Conservation (phyloP, 805 yeast species). For the Nematodospora valgi region DNA sequence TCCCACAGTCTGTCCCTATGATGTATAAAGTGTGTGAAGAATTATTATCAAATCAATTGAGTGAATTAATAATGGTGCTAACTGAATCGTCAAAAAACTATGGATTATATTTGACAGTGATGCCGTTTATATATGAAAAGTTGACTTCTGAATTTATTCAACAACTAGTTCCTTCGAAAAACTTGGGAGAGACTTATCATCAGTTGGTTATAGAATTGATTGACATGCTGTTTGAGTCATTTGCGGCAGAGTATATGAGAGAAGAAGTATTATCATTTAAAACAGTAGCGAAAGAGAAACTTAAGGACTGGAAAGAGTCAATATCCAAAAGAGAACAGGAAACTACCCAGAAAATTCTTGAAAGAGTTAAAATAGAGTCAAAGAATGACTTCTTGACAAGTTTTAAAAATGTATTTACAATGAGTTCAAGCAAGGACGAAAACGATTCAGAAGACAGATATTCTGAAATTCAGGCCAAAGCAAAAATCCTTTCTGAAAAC, state of each 20-base stretch:
- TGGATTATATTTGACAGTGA: slow-evolving; percentile 28
- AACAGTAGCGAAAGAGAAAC: slow-evolving; percentile 18
- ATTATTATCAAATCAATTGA: slow-evolving; percentile 37
- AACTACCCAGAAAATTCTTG: slow-evolving; percentile 45
- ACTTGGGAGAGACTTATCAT: slow-evolving; percentile 36
- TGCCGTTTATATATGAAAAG: slow-evolving; percentile 38
- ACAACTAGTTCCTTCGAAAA: slow-evolving; percentile 24
- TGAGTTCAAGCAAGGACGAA: slow-evolving; percentile 21
- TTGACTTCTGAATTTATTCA: slow-evolving; percentile 23
- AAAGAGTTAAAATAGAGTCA: slow-evolving; percentile 46
- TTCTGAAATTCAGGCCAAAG: slow-evolving; percentile 74
- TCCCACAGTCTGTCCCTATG: slow-evolving; percentile 44
- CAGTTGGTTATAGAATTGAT: slow-evolving; percentile 31
- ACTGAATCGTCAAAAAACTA: slow-evolving; percentile 25
- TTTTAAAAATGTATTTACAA: slow-evolving; percentile 59
- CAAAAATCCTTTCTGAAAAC: slow-evolving; percentile 72
- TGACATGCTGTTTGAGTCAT: slow-evolving; percentile 40
- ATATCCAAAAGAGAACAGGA: slow-evolving; percentile 45
- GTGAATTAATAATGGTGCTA: slow-evolving; percentile 27
- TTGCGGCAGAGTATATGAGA: slow-evolving; percentile 36
- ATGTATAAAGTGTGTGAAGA: slow-evolving; percentile 48
- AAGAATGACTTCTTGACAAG: slow-evolving; percentile 60
- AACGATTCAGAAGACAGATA: slow-evolving; percentile 21
- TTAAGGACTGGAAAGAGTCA: slow-evolving; percentile 31
- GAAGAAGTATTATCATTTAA: slow-evolving; percentile 33